phyloP scores from a whole-genome alignment of 78 protist species.

The slime mould (Dictyostelium discoideum) region DNA sequence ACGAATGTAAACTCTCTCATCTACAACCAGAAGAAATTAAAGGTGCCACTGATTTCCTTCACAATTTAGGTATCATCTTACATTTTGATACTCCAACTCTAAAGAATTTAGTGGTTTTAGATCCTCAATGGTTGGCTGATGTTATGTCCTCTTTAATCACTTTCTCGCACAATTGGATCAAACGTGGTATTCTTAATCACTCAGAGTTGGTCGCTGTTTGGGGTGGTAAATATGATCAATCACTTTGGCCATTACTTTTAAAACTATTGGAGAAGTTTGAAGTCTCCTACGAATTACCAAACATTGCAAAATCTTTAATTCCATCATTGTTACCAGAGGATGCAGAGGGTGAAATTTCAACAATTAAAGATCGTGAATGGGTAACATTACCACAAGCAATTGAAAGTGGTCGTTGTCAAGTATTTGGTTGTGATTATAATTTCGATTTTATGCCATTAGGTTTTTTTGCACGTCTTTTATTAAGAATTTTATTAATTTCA shows the following conservation, averaged over 20 bases:
- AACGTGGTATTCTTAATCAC: constrained; percentile 63
- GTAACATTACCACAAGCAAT: not conserved
- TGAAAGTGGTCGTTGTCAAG: constrained; percentile 3
- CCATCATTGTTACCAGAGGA: constrained; percentile 79
- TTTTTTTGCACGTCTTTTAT: constrained; percentile 62
- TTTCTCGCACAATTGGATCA: constrained; percentile 68
- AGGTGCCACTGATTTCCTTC: constrained; percentile 57
- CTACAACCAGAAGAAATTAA: constrained; percentile 24
- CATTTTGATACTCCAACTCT: constrained; percentile 68
- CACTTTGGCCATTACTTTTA: constrained; percentile 67
- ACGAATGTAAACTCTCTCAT: constrained; percentile 28
- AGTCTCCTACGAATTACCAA: constrained; percentile 75
- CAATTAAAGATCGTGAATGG: constrained; percentile 48
- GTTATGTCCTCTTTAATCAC: constrained; percentile 74
- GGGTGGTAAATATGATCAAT: constrained; percentile 74
- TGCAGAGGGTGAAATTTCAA: constrained; percentile 36
- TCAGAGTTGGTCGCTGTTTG: constrained; percentile 51
- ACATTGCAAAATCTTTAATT: not conserved
- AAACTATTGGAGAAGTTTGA: constrained; percentile 77
- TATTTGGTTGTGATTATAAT: constrained; percentile 77
- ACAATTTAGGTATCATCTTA: constrained; percentile 67
- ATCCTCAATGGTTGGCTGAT: constrained; percentile 83
- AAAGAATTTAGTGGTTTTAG: constrained; percentile 69
- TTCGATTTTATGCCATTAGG: constrained; percentile 79
- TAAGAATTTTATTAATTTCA: constrained; percentile 30